Evolutionary conservation across 176 grass and related monocot species (phyloP).

Genomic region (Eragrostis nindensis): DNA sequence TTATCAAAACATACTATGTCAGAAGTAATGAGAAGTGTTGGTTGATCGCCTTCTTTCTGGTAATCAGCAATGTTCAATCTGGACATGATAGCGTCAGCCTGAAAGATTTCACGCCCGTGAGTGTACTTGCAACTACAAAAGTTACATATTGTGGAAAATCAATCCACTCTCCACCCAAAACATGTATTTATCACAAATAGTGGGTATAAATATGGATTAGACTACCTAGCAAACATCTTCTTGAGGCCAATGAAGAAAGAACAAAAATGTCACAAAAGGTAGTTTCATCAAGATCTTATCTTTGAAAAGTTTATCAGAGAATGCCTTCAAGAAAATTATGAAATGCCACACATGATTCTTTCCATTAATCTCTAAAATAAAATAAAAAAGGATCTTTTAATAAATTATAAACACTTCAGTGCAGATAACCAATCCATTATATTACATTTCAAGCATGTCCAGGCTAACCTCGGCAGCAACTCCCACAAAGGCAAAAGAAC

Average conservation of each 20-base stretch:
- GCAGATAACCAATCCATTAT: not conserved
- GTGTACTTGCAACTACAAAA: not conserved
- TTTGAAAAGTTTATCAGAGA: not conserved
- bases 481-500: not conserved
- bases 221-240: not conserved
- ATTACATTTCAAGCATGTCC: not conserved
- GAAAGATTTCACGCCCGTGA: constrained; percentile 37
- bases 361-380: no score
- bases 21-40: constrained; percentile 85
- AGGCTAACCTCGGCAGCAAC: not conserved
- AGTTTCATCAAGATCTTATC: not conserved
- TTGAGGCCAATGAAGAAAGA: not conserved
- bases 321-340: not conserved
- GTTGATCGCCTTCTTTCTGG: constrained; percentile 54
- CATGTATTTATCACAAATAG: not conserved
- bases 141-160: not conserved
- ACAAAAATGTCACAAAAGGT: not conserved
- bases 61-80: constrained; percentile 77
- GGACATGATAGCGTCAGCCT: constrained; percentile 93
- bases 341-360: not conserved
- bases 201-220: not conserved
- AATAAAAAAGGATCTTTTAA: not conserved
- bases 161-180: not conserved
- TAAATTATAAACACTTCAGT: no score
- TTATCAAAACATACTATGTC: constrained; percentile 82